Conservation (phyloP, 75 land plant genomes). For the Larix kaempferi region DNA sequence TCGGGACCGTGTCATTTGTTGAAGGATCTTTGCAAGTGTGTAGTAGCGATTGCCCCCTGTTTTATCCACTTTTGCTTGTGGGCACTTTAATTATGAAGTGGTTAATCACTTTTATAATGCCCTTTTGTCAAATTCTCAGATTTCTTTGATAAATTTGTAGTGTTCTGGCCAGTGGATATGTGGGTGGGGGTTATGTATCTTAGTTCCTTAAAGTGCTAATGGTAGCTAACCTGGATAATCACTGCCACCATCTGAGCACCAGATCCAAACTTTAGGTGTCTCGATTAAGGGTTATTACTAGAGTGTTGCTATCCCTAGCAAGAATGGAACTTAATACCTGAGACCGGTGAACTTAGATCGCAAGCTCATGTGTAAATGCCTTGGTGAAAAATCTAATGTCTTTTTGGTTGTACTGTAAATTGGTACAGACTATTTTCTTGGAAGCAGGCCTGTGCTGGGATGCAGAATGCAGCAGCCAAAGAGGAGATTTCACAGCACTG, state of each 20-base stretch:
- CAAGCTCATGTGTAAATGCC: background rate
- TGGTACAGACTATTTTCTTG: constrained; percentile 8
- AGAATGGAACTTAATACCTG: background rate
- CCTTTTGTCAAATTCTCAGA: background rate
- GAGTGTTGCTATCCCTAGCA: background rate
- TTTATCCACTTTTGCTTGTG: background rate
- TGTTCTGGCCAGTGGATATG: no score
- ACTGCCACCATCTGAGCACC: no score
- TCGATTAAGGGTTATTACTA: no score
- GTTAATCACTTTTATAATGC: background rate
- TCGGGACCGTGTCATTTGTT: background rate
- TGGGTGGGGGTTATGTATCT: no score
- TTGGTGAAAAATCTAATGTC: background rate
- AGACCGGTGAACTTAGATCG: background rate
- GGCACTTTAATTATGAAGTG: background rate
- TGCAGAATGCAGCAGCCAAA: constrained; percentile 20
- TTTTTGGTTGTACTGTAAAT: background rate
- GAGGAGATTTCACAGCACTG: constrained; percentile 17
- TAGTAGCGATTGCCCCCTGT: background rate
- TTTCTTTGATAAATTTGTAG: background rate
- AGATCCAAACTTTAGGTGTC: no score
- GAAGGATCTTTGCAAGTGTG: background rate
- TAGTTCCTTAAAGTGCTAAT: no score
- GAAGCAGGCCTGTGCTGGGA: constrained; percentile 18
- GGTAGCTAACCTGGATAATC: no score